Base-by-base conservation (phyloP, 192 early-diverging fungal species). In the Coemansia sp. region DNA sequence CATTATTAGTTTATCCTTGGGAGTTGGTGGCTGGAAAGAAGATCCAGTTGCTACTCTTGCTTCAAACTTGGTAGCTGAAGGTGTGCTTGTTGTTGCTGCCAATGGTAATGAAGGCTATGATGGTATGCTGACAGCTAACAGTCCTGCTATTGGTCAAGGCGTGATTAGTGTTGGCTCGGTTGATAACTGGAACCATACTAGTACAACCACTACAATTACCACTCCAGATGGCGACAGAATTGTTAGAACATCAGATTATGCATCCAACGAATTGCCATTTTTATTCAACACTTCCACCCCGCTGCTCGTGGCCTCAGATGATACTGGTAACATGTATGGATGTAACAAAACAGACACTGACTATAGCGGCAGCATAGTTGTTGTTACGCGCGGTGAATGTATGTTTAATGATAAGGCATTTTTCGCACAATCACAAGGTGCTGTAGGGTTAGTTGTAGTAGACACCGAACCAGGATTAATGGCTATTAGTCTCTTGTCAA, bases 71-170 rank as follows among this genome's bases (percentile, higher is more conserved):
- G 68, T 74, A 14, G 56, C 67, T 6, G 24, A 66, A 5, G 89
- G 89, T 24, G 66, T 86, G 17, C 60, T 88, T 29, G 84, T 93
- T 14, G 78, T 86, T 52, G 79, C 87, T 21, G 83, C 92, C 15
- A 77, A 79, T 29, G 94, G 94, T 12, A 96, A 96, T 81, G 83
- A 87, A 29, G 93, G 93, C 39, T 38, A 61, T 23, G 67, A 69
- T 24, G 90, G 90, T 0, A 23, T 89, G 1, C 85, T 73, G 56
- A 83, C 84, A 29, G 76, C 79, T 2, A 66, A 75, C 12, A 59
- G 81, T 2, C 87, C 87, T 4, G 80, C 83, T 1, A 53, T 84
- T n/a, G 82, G 83, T 0, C 55, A 57, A 17, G 66, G 85, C 45
- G 87, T 84, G 22, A 62, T 91, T 5, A 76, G 78, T 14, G 86